A percentile compares a stretch with the other conserved stretches of the same genome.
Conservation (phyloP, 2,329 filamentous ascomycete genomes). For the Aureobasidium uvarum region DNA sequence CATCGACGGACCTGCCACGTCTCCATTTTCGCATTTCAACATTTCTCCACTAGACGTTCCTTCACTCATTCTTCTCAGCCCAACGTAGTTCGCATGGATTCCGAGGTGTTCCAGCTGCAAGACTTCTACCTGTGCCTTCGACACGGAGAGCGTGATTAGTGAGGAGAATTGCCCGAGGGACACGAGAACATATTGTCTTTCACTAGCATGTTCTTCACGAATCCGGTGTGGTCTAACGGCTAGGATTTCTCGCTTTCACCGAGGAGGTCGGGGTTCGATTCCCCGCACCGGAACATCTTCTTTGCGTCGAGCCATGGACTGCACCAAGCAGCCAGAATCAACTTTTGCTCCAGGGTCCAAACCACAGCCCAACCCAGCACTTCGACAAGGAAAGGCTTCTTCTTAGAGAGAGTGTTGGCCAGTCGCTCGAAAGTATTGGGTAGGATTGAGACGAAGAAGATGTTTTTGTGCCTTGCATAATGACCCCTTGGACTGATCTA, state of each 20-base stretch:
- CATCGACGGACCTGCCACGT: neutral
- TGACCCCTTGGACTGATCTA: neutral
- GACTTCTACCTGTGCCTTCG: neutral
- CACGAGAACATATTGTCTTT: too few species aligned
- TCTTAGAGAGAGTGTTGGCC: neutral
- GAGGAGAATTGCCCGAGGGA: too few species aligned
- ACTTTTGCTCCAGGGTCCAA: too few species aligned
- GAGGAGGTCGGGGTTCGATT: slow-evolving; percentile 16
- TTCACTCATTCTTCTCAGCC: too few species aligned
- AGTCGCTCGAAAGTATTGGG: too few species aligned
- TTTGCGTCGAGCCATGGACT: neutral
- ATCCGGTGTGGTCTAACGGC: slow-evolving; percentile 9
- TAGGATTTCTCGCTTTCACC: slow-evolving; percentile 3
- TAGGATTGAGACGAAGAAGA: too few species aligned
- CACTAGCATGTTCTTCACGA: too few species aligned
- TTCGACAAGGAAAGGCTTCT: neutral
- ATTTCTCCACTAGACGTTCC: neutral
- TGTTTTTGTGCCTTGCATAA: too few species aligned
- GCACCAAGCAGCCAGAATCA: too few species aligned
- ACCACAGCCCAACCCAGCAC: too few species aligned
- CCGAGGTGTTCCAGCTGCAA: neutral
- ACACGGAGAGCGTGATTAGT: too few species aligned
- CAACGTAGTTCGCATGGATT: too few species aligned
- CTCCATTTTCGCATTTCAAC: neutral
- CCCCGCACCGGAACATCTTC: neutral